Conservation (phyloP, 2,329 filamentous ascomycete genomes). For the Colletotrichum karsti region DNA sequence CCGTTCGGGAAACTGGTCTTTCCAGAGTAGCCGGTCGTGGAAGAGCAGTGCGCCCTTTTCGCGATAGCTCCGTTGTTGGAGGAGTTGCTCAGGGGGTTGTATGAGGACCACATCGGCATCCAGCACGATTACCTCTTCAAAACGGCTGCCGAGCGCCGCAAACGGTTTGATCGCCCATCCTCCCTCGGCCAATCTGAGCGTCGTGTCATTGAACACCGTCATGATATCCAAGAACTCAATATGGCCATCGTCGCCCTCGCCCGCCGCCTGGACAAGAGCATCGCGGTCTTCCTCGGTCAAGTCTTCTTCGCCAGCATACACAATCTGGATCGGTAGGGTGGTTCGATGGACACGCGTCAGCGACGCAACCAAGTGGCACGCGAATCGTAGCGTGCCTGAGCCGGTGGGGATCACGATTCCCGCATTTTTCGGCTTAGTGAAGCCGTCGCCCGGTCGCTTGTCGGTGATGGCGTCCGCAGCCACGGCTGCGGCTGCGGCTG, state of each 20-base stretch:
- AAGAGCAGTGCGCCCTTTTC: slow-evolving; percentile 46
- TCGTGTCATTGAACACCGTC: slow-evolving; percentile 41
- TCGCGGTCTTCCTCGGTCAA: slow-evolving; percentile 35
- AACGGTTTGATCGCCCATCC: slow-evolving; percentile 53
- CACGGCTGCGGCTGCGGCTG: not conserved
- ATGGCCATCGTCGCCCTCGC: not conserved
- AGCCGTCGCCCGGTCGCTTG: not conserved
- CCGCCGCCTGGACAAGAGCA: slow-evolving; percentile 32
- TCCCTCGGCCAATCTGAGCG: slow-evolving; percentile 37
- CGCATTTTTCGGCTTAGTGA: slow-evolving; percentile 27
- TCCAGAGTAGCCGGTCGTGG: slow-evolving; percentile 50
- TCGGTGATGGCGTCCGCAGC: not conserved
- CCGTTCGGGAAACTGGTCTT: slow-evolving; percentile 41
- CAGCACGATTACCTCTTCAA: slow-evolving; percentile 46
- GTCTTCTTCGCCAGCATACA: slow-evolving; percentile 45
- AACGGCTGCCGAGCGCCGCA: slow-evolving; percentile 44
- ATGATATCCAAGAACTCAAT: slow-evolving; percentile 43
- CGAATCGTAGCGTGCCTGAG: slow-evolving; percentile 40
- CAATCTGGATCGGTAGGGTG: slow-evolving; percentile 43
- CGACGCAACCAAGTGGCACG: slow-evolving; percentile 44
- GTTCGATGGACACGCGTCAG: slow-evolving; percentile 40
- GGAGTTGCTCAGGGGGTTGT: slow-evolving; percentile 42
- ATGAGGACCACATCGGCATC: slow-evolving; percentile 51
- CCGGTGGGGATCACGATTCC: slow-evolving; percentile 47
- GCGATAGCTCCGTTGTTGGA: slow-evolving; percentile 39